Evolutionary conservation across 2,329 filamentous ascomycete species (phyloP), one percentile per base, ranked within the genome.

Genomic region (Fusarium chlamydosporum): DNA sequence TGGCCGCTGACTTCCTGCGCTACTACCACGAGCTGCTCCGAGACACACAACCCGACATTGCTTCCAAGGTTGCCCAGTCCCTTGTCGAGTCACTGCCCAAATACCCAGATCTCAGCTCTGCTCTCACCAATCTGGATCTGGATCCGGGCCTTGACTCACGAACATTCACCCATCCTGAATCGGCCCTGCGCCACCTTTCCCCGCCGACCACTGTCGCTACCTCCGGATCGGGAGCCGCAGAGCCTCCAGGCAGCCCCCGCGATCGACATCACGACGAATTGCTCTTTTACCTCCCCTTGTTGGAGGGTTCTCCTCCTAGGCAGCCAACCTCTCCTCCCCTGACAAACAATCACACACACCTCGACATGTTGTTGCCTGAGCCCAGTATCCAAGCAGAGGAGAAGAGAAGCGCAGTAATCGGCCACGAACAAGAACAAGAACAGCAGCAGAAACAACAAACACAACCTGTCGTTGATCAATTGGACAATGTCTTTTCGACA

Each of bases 281-380:
- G 67, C 78, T 91, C 61, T 90, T 91, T 74, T 91, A 86, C 72
- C 82, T 91, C 56, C 88, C 88, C 43, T 80, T 91, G 56, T 83
- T 91, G 56, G 88, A 89, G 68, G 81, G 81, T 65, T 73, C 74
- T 59, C 72, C 73, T 51, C 72, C 73, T 47, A 61, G 66, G 56
- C 65, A 71, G 43, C 72, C 74, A 38, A 47, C 29, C 37, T 62
- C 68, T 29, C 56, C 72, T 56, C 67, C 66, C 37, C 50, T 69
- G 40, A 56, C 72, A 56, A 58, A 56, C 59, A 45, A 67, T 56
- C 42, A 65, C 60, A 46, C 63, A 43, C 58, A 65, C 46, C 66
- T 56, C 66, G 60, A 63, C 35, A 65, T 74, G 68, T 64, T 72
- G 63, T 64, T 74, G 66, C 74, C 75, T 71, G 75, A 72, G 60